Evolutionary conservation across 2,329 filamentous ascomycete species (phyloP), one percentile per base, ranked within the genome.

Genomic region (Pleurostoma richardsiae): DNA sequence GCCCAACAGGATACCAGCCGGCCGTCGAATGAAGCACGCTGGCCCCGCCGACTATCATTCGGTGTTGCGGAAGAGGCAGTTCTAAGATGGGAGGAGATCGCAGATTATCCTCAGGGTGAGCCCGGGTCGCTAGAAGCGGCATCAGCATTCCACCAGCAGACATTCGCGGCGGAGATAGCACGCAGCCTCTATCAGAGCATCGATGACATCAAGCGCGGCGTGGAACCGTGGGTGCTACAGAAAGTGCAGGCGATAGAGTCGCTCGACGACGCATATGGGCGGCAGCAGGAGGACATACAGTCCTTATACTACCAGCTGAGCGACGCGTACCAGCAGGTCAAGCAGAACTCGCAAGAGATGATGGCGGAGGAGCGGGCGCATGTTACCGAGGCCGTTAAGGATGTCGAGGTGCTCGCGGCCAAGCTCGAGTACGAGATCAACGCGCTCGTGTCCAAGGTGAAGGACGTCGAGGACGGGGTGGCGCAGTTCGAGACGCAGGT

Each of bases 401-500:
- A 94, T 52, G 75, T 96, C 10, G 90, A 95, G 62, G 79, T 86
- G 27, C 72, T 95, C 38, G 82, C 86, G 3, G 89, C 90, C 26
- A 91, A 91, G 65, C 74, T 97, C 46, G 91, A 97, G 59, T 97
- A 97, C 65, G 92, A 96, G 70, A 85, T 96, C 51, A 81, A 86
- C 49, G 82, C 83, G 11, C 71, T 97, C n/a, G 76, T 83, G 42
- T 82, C 84, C 42, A 90, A 90, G 57, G 85, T 96, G 7, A 79
- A 88, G 56, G 92, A 97, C 59, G 87, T 96, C 6, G 90, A 96
- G 59, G 86, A 90, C 51, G 88, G 87, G 1, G 82, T 95, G 1
- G 71, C 69, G 8, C 86, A 90, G 51, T 95, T 95, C 63, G 88
- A 91, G 64, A 76, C 80, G 42, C 86, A 91, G 62, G 87, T 94